phyloP scores from a whole-genome alignment of 164 flowering plant species.

The Tetracentron sinense region DNA sequence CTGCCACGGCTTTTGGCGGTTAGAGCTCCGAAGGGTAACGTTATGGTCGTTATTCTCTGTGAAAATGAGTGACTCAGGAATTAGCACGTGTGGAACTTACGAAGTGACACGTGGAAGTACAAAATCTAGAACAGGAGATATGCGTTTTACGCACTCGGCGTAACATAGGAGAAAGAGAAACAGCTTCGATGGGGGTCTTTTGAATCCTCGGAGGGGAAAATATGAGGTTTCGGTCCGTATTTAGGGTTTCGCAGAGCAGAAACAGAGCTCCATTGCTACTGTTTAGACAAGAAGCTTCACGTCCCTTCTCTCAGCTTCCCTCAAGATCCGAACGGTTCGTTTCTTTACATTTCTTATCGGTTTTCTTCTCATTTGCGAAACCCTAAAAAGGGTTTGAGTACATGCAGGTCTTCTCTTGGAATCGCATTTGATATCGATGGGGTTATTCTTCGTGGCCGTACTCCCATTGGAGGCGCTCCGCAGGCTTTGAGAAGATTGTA shows the following conservation, averaged over 20 bases:
- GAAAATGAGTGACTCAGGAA: background rate
- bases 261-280: constrained; percentile 1
- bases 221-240: constrained; percentile 10
- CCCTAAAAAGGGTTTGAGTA: background rate
- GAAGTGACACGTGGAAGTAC: background rate
- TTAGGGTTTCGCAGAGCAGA: constrained; percentile 9
- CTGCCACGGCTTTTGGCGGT: too few relatives aligned
- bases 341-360: background rate
- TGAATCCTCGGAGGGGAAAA: background rate
- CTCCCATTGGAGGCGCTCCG: constrained; percentile 69
- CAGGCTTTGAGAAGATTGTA: constrained; percentile 52
- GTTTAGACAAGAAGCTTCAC: background rate
- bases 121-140: background rate
- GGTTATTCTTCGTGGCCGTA: constrained; percentile 60
- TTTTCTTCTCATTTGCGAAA: background rate
- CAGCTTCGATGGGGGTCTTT: background rate
- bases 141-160: background rate
- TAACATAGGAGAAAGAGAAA: background rate
- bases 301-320: background rate
- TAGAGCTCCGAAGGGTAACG: background rate
- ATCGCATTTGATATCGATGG: constrained; percentile 90
- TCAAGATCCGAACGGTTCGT: constrained; percentile 4
- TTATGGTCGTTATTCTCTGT: background rate
- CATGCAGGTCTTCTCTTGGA: constrained; percentile 54
- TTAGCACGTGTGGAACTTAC: background rate